Conservation (phyloP, 2,329 filamentous ascomycete species). For the Scedosporium minutisporum region DNA sequence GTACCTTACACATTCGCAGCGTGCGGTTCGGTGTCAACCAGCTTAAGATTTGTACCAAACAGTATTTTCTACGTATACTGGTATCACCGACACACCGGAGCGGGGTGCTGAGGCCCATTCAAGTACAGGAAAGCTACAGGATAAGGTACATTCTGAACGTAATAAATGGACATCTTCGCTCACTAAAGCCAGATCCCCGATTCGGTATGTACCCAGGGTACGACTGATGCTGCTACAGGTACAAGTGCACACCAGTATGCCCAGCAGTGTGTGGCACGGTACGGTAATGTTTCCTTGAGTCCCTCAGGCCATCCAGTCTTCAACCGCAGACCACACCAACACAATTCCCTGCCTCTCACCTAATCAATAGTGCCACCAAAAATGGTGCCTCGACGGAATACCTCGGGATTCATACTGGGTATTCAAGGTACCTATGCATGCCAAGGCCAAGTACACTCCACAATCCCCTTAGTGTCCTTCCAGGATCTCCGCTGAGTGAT, state of each 20-base stretch:
- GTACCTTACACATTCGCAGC: neutral
- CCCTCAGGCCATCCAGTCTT: neutral
- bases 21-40: neutral
- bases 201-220: neutral
- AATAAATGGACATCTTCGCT: too few species aligned
- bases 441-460: conserved; percentile 2
- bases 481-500: neutral
- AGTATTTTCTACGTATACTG: too few species aligned
- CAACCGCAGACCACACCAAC: neutral
- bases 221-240: neutral
- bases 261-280: neutral
- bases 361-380: neutral
- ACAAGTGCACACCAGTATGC: neutral
- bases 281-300: neutral
- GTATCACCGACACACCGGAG: too few species aligned
- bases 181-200: too few species aligned
- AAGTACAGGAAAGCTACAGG: too few species aligned
- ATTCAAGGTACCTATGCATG: conserved; percentile 1
- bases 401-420: conserved; percentile 3
- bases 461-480: neutral
- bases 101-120: too few species aligned
- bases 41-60: neutral
- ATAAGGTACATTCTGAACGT: too few species aligned
- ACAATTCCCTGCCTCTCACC: neutral
- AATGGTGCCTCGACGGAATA: neutral